Conservation (phyloP, 2,329 filamentous ascomycete genomes). For the Calonectria naviculata region DNA sequence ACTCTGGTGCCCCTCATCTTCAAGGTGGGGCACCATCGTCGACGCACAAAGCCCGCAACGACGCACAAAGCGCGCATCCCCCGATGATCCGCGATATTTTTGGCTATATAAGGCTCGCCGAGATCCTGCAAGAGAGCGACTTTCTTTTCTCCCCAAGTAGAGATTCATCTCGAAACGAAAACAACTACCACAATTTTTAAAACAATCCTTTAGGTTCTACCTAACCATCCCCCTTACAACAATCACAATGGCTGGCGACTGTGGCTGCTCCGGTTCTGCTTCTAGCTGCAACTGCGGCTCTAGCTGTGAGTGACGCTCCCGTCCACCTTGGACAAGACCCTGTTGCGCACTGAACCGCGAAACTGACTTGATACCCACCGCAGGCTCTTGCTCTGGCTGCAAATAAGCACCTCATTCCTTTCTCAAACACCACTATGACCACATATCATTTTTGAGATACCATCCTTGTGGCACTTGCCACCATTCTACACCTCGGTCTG, state of each 20-base stretch:
- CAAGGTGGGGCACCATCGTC: slow-evolving; percentile 22
- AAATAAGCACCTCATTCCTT: slow-evolving; percentile 34
- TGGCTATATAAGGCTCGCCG: slow-evolving; percentile 41
- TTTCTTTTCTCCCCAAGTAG: slow-evolving; percentile 22
- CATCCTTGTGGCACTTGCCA: slow-evolving; percentile 23
- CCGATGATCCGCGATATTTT: slow-evolving; percentile 6
- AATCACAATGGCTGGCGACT: slow-evolving; percentile 50
- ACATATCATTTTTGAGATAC: slow-evolving; percentile 27
- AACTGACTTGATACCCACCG: slow-evolving; percentile 18
- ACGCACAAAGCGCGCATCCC: slow-evolving; percentile 23
- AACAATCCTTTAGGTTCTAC: slow-evolving; percentile 15
- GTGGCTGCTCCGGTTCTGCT: slow-evolving; percentile 50
- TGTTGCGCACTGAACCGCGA: neutral
- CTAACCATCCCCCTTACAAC: slow-evolving; percentile 22
- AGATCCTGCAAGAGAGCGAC: slow-evolving; percentile 13
- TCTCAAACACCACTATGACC: slow-evolving; percentile 22
- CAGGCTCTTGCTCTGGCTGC: slow-evolving; percentile 47
- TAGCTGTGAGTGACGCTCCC: slow-evolving; percentile 42
- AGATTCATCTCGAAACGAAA: slow-evolving; percentile 28
- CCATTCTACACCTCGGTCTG: slow-evolving; percentile 24
- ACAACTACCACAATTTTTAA: slow-evolving; percentile 5
- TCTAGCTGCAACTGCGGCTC: slow-evolving; percentile 50
- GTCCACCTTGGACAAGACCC: neutral
- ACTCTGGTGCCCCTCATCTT: slow-evolving; percentile 19
- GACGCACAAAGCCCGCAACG: slow-evolving; percentile 31